Conservation (phyloP, 176 grass and related monocot genomes). For the Oryza meyeriana region DNA sequence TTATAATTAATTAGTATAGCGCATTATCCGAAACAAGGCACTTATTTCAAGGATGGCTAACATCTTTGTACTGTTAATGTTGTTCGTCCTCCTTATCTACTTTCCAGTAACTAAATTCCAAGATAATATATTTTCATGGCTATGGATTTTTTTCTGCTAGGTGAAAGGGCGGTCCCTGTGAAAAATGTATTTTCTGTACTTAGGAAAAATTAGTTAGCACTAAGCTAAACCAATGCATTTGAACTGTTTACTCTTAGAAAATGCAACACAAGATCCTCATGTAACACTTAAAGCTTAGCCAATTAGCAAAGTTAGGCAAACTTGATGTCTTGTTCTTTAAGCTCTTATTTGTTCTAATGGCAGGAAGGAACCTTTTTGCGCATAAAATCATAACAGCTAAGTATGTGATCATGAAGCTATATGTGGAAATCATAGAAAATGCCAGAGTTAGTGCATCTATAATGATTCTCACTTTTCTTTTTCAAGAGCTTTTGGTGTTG, state of each 20-base stretch:
- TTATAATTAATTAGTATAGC: conserved; percentile 11
- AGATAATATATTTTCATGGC: conserved; percentile 12
- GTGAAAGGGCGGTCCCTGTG: neutral
- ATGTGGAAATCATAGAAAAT: conserved; percentile 20
- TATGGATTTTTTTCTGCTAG: neutral
- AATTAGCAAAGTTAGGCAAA: conserved; percentile 10
- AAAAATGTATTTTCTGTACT: neutral
- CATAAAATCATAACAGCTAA: conserved; percentile 50
- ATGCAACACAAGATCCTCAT: conserved; percentile 26
- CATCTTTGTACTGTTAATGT: conserved; percentile 34
- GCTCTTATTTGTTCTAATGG: conserved; percentile 15
- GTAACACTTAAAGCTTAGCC: neutral
- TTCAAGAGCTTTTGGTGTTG: conserved; percentile 17
- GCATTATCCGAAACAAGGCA: conserved; percentile 27
- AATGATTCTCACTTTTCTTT: conserved; percentile 16
- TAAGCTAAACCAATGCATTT: conserved; percentile 22
- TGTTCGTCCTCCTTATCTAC: neutral
- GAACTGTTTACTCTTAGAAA: conserved; percentile 5
- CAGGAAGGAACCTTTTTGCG: conserved; percentile 12
- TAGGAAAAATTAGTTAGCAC: conserved; percentile 4
- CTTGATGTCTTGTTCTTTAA: neutral
- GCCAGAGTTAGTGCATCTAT: conserved; percentile 16
- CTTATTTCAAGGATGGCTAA: conserved; percentile 45
- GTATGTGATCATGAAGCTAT: conserved; percentile 17
- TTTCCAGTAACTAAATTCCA: conserved; percentile 27